phyloP scores from a whole-genome alignment of 106 monocot species.

The Vanilla planifolia region DNA sequence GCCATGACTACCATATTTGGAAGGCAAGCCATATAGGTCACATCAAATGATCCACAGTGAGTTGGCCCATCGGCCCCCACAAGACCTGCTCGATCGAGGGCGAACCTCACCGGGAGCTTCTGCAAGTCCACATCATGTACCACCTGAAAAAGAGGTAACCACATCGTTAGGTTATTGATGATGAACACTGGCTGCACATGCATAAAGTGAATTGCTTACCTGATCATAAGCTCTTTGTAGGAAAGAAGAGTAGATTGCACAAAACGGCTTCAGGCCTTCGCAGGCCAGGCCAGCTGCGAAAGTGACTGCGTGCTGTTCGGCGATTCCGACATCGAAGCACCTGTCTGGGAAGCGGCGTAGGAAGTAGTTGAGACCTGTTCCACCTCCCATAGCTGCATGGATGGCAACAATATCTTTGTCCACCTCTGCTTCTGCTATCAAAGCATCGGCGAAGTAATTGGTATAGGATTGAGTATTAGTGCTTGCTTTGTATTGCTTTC shows the following conservation, averaged over 20 bases:
- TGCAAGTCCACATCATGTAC: conserved; percentile 93
- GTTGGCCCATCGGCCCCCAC: conserved; percentile 96
- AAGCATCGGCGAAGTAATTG: conserved; percentile 83
- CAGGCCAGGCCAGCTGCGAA: conserved; percentile 93
- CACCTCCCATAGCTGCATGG: conserved; percentile 96
- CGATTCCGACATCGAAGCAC: conserved; percentile 95
- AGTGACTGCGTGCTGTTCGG: conserved; percentile 97
- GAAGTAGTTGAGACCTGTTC: conserved; percentile 89
- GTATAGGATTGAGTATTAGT: conserved; percentile 75
- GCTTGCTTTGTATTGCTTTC: conserved; percentile 72
- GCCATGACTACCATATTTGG: conserved; percentile 99
- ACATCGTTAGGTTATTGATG: too few relatives aligned
- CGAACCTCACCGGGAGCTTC: conserved; percentile 93
- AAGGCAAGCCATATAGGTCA: conserved; percentile 92
- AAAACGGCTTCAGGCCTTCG: conserved; percentile 92
- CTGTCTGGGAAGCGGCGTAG: conserved; percentile 81
- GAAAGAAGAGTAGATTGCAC: conserved; percentile 91
- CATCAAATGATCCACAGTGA: conserved; percentile 85
- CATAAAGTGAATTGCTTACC: conserved; percentile 28
- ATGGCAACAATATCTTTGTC: conserved; percentile 81
- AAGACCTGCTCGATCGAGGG: conserved; percentile 89
- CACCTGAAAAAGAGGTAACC: conserved; percentile 63
- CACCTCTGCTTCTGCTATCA: conserved; percentile 88
- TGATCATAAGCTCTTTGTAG: conserved; percentile 91
- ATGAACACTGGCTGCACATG: too few relatives aligned